Percentiles rank a stretch among this genome's conserved stretches.
Conservation (phyloP, 331 rosid genomes). For the Cydonia oblonga region DNA sequence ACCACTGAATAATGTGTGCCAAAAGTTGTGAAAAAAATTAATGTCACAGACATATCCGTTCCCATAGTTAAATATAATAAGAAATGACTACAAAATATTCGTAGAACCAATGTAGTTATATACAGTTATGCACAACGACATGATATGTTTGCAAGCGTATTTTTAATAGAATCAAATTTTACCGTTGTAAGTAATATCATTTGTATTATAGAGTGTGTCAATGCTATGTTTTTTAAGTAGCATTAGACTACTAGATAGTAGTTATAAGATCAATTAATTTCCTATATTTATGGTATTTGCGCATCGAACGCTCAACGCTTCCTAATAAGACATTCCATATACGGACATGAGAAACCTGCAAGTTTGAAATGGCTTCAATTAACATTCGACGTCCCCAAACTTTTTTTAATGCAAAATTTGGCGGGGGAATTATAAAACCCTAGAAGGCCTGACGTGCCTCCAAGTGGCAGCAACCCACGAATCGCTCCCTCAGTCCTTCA, state of each 20-base stretch:
- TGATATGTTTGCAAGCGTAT: too few relatives aligned
- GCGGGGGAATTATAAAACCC: constrained; percentile 9
- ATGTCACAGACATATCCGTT: too few relatives aligned
- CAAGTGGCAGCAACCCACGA: constrained; percentile 59
- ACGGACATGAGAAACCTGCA: not conserved
- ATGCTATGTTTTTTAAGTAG: too few relatives aligned
- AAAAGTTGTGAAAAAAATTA: too few relatives aligned
- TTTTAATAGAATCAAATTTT: too few relatives aligned
- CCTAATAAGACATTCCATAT: not conserved
- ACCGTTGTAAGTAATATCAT: too few relatives aligned
- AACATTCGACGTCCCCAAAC: not conserved
- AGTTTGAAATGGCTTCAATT: constrained; percentile 31
- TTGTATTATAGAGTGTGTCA: not conserved
- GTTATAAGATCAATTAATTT: too few relatives aligned
- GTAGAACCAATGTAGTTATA: not conserved
- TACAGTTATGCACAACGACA: too few relatives aligned
- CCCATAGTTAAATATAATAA: too few relatives aligned
- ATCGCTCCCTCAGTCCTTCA: not conserved
- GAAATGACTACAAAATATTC: too few relatives aligned
- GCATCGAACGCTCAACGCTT: not conserved
- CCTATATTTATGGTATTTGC: not conserved
- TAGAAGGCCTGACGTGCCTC: constrained; percentile 38
- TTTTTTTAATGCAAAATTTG: constrained; percentile 13
- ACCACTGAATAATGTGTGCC: too few relatives aligned
- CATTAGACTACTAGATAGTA: too few relatives aligned